phyloP scores from a whole-genome alignment of 148 eudicot genomes.

The Fagopyrum tataricum region DNA sequence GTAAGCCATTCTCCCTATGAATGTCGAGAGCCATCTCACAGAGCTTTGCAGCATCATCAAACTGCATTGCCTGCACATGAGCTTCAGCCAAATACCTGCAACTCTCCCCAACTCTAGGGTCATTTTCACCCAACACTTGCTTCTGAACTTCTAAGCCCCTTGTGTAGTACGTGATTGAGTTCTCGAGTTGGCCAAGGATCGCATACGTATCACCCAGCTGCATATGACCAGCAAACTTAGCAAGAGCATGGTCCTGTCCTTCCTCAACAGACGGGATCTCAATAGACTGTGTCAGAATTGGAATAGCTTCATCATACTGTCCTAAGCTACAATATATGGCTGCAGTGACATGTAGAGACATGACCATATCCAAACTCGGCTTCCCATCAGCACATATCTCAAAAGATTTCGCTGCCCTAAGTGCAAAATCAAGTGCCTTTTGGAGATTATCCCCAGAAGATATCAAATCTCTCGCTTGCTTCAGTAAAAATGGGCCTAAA shows the following conservation, averaged over 20 bases:
- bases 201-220: constrained; percentile 93
- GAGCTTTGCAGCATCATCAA: constrained; percentile 77
- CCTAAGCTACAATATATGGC: constrained; percentile 80
- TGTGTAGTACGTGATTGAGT: constrained; percentile 60
- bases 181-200: constrained; percentile 80
- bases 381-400: constrained; percentile 73
- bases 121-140: constrained; percentile 66
- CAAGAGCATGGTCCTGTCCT: constrained; percentile 80
- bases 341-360: constrained; percentile 87
- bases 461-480: constrained; percentile 89
- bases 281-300: constrained; percentile 66
- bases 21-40: constrained; percentile 87
- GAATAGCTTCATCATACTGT: constrained; percentile 70
- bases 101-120: constrained; percentile 88
- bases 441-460: constrained; percentile 83
- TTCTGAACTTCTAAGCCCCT: constrained; percentile 74
- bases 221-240: constrained; percentile 97
- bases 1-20: constrained; percentile 65
- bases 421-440: constrained; percentile 74
- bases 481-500: constrained; percentile 89
- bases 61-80: constrained; percentile 88
- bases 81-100: constrained; percentile 93
- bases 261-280: constrained; percentile 59
- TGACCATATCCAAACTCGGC: constrained; percentile 77
- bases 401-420: constrained; percentile 81